Evolutionary conservation across 1,284 basidiomycete genomes (phyloP), one percentile per base, ranked within the genome.

Genomic region (Microbotryum saponariae): DNA sequence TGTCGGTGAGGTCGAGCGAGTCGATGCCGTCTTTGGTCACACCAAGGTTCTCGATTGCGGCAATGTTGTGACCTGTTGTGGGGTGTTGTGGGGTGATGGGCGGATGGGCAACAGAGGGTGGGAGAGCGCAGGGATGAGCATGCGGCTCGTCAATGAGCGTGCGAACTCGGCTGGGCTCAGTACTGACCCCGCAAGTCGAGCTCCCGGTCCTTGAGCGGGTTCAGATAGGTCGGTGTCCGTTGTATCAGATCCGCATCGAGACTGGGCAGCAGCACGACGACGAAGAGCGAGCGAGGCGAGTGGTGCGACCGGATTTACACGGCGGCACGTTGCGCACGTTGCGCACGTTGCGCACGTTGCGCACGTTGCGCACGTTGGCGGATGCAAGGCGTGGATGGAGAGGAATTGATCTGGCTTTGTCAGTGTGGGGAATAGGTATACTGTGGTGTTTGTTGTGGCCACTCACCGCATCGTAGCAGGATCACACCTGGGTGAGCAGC

Each of bases 21-120:
- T 90, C 96, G 76, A 69, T 59, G 62, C 63, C 58, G 59, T 72
- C 71, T 83, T 82, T 90, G 77, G 89, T 96, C 73, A 97, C 91
- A 80, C 93, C 96, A 71, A 99, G 82, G 81, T 99, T 98, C 85
- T 99, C 96, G 74, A 99, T 98, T 57, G 89, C 85, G 51, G 93
- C 91, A 73, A 98, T 97, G 83, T 93, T 94, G 77, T 91, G 89
- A 63, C 92, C 91, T 94, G 75, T 27, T 27, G 27, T 6, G 27
- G 27, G 27, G 27, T 6, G 27, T 27, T 27, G 27, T 27, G 2
- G 25, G 2, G 27, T 27, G 27, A 27, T 6, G 5, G 27, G 27
- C 6, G 27, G 27, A 27, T 21, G 29, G 29, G 6, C 20, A 42
- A 42, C 27, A 25, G 44, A n/a, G 31, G 18, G 37, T 42, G 56